Conservation (phyloP, 768 basidiomycete genomes). For the Austroboletus eburneus region DNA sequence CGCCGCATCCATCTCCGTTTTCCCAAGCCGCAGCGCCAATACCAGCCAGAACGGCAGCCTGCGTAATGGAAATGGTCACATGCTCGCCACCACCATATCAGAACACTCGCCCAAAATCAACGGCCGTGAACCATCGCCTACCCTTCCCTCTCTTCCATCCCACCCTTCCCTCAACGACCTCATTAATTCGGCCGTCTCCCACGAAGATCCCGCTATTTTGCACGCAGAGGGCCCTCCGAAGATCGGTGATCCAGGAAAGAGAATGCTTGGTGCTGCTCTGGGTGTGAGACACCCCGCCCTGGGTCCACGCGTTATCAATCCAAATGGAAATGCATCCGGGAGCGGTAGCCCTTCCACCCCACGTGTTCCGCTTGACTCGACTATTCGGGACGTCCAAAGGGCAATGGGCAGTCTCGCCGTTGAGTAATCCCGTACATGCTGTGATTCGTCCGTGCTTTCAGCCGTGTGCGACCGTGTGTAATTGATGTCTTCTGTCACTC, state of each 20-base stretch:
- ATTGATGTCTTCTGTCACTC: constrained; percentile 19
- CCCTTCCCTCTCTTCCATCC: constrained; percentile 72
- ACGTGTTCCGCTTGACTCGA: constrained; percentile 46
- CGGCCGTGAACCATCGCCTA: constrained; percentile 75
- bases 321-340: constrained; percentile 36
- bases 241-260: constrained; percentile 84
- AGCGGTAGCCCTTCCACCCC: constrained; percentile 25
- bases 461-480: constrained; percentile 19
- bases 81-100: constrained; percentile 44
- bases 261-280: constrained; percentile 84
- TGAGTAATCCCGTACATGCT: constrained; percentile 44
- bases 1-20: constrained; percentile 60
- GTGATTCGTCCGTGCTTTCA: constrained; percentile 7
- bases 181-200: constrained; percentile 64
- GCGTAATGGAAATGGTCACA: constrained; percentile 34
- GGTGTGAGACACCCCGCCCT: constrained; percentile 79
- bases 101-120: constrained; percentile 41
- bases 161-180: constrained; percentile 84
- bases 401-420: constrained; percentile 74
- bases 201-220: constrained; percentile 66
- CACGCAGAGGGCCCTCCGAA: constrained; percentile 55
- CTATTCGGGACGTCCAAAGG: constrained; percentile 66
- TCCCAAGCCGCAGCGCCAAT: constrained; percentile 49
- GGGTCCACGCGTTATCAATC: constrained; percentile 52
- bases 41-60: constrained; percentile 34